Conservation (phyloP, 2,329 filamentous ascomycete genomes). For the Colletotrichum lini region DNA sequence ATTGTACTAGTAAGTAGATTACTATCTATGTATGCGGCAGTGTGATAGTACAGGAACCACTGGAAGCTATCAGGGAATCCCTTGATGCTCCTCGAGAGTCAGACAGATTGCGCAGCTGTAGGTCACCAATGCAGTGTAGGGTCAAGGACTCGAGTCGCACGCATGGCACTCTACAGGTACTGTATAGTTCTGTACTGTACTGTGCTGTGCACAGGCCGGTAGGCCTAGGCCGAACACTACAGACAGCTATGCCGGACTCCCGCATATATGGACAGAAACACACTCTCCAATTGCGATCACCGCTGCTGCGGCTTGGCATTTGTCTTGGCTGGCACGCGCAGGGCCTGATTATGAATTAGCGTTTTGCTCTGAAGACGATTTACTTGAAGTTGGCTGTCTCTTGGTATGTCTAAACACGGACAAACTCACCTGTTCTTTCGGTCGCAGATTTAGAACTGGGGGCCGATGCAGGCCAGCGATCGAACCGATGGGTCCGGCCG, state of each 20-base stretch:
- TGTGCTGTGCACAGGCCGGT: too few species aligned
- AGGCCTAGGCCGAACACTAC: too few species aligned
- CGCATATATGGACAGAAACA: not conserved
- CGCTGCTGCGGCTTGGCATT: slow-evolving; percentile 22
- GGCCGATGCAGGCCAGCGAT: not conserved
- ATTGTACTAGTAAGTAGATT: too few species aligned
- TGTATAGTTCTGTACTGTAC: too few species aligned
- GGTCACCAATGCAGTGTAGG: too few species aligned
- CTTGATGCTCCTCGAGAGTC: slow-evolving; percentile 2
- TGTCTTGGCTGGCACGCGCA: slow-evolving; percentile 19
- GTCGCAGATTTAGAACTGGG: too few species aligned
- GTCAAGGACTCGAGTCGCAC: too few species aligned
- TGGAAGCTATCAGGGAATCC: slow-evolving; percentile 16
- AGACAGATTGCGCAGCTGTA: slow-evolving; percentile 14
- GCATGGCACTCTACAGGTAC: not conserved
- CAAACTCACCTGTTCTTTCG: too few species aligned
- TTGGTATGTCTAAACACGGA: slow-evolving; percentile 12
- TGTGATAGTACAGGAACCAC: too few species aligned
- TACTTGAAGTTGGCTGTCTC: slow-evolving; percentile 21
- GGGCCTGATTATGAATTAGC: not conserved
- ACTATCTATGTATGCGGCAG: too few species aligned
- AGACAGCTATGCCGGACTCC: not conserved
- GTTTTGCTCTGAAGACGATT: slow-evolving; percentile 8
- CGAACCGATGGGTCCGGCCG: not conserved
- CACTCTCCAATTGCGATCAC: slow-evolving; percentile 1